Conservation (phyloP, 768 basidiomycete genomes). For the Lentinula lateritia region DNA sequence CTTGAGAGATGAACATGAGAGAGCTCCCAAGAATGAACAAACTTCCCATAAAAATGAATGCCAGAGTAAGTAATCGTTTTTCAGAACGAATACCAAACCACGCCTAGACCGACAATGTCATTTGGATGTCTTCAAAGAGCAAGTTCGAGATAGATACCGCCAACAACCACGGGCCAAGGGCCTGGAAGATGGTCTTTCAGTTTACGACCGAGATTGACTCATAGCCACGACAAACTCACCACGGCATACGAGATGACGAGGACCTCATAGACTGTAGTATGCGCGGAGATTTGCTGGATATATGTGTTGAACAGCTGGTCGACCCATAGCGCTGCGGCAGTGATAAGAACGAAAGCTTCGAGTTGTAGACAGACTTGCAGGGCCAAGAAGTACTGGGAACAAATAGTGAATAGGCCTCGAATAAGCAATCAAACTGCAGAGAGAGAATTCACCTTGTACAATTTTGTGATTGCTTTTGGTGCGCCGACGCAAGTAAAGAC, state of each 20-base stretch:
- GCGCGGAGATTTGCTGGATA: conserved; percentile 34
- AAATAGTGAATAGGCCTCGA: background rate
- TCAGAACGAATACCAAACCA: conserved; percentile 50
- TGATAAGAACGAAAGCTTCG: conserved; percentile 44
- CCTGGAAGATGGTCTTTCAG: conserved; percentile 20
- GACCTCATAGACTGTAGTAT: conserved; percentile 36
- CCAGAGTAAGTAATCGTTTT: conserved; percentile 30
- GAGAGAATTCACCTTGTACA: conserved; percentile 37
- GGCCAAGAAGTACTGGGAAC: conserved; percentile 45
- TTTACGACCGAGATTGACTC: background rate
- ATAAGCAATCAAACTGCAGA: too few species aligned
- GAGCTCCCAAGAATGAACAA: conserved; percentile 32
- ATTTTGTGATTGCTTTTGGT: conserved; percentile 39
- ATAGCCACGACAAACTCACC: conserved; percentile 23
- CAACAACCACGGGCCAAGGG: conserved; percentile 48
- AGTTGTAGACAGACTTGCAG: conserved; percentile 50
- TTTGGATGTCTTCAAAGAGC: background rate
- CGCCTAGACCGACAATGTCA: conserved; percentile 28
- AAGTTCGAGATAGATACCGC: conserved; percentile 26
- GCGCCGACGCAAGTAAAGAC: conserved; percentile 52
- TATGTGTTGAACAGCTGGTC: conserved; percentile 45
- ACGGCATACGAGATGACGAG: conserved; percentile 38
- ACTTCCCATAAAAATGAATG: conserved; percentile 37
- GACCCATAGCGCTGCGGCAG: conserved; percentile 50
- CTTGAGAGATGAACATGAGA: conserved; percentile 31